Base-by-base conservation (phyloP, 176 grass and related monocot species). In the Dactylis glomerata region DNA sequence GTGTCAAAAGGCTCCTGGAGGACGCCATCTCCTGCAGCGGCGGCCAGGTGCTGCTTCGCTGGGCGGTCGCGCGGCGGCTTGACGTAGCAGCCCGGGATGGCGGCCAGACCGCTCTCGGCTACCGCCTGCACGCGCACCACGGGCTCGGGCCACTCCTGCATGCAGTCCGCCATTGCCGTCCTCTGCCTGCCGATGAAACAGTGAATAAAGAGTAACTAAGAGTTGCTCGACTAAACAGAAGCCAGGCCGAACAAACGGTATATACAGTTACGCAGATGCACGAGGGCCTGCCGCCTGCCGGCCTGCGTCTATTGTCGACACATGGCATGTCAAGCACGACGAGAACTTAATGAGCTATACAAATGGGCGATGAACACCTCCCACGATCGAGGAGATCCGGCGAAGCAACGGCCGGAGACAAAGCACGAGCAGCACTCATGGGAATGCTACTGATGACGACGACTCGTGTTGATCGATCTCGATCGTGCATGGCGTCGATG, bases 131-230 rank as follows among this genome's bases (percentile, higher is more conserved):
- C 95, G 28, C 82, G 87, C 6, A 98, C 92, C 1, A 98, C 49
- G 52, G 83, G 78, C 58, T 98, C 95, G 1, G 95, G 91, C 95
- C 95, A 98, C 46, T 91, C 88, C 45, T 83, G 57, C 78, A 97
- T 80, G 88, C 83, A 87, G 23, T 79, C 86, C 86, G 89, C 89
- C 74, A 72, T 57, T 11, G 24, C 22, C 55, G 6, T 42, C 23
- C 36, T 45, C 12, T 16, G 41, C 70, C 70, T 32, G 20, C 52
- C 61, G 42, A 83, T 61, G 76, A 44, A 65, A 87, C 88, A 81
- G 67, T 44, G 37, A 27, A n/a, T n/a, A n/a, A 2, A 63, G 15
- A 19, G 10, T 11, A 12, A 31, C 17, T 40, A 78, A 44, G 19
- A 73, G 71, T 65, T 58, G 67, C 11, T 19, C 28, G 17, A 0